Base-by-base conservation (phyloP, 768 basidiomycete genomes). In the Pholiota molesta region DNA sequence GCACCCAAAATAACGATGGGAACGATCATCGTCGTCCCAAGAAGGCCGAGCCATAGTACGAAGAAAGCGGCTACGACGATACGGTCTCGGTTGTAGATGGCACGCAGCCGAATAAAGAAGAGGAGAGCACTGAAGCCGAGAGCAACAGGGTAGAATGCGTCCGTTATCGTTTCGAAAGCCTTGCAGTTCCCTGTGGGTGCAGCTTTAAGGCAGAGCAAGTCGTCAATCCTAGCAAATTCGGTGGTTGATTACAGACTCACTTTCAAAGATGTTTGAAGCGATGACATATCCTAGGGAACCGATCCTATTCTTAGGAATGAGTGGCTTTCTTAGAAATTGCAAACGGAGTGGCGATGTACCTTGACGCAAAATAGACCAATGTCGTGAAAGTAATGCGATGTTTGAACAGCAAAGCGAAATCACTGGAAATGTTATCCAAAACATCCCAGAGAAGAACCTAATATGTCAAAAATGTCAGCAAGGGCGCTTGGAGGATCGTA, bases 361-460 rank as follows among this genome's bases (percentile, higher is more conserved):
- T 59, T 11, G 63, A 64, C 7, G 57, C 4, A 39, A 64, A 59
- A 39, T 65, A 65, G 2, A 55, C 64, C 13, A 65, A 9, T 13
- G 57, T 62, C 10, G 64, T 57, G 11, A 65, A 51, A 17, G 42
- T 52, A 17, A 65, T 49, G 3, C 54, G 35, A 55, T 55, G n/a
- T 33, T 40, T 59, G 57, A 55, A 59, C 5, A 65, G 35, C 19
- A 65, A 19, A 9, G 21, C 47, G 40, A 59, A 62, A 40, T 65
- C 64, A 11, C 21, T 49, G n/a, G 21, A 21, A 49, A 65, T 33
- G 33, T 61, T 65, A 8, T 52, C 56, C 39, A 65, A 21, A 14
- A 65, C 52, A 44, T 65, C 65, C 65, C 65, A 65, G 8, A 65
- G 19, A 2, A 62, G 52, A 3, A 62, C 62, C 65, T 65, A 44